These are phyloP conservation scores for Trichoderma koningiopsis DNA, from an alignment of 2,329 filamentous ascomycete species.

Conservation along the genomic window DNA sequence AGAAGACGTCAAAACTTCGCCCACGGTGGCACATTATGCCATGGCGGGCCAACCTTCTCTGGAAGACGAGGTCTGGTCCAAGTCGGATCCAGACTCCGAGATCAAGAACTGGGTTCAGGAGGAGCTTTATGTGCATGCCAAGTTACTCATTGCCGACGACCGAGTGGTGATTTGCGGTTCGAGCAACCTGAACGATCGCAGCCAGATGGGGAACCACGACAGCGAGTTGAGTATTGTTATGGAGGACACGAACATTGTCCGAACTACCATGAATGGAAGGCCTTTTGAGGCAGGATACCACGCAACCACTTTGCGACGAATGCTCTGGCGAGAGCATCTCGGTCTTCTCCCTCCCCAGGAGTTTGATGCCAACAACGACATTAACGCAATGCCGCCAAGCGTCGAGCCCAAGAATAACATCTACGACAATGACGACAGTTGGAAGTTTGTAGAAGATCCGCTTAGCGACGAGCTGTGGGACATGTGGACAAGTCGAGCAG, in stretches of 20 bases:
- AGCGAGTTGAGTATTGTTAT: conserved; percentile 89
- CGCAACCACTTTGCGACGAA: conserved; percentile 76
- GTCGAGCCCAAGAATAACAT: conserved; percentile 67
- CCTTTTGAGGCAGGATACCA: conserved; percentile 78
- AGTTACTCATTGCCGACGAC: conserved; percentile 88
- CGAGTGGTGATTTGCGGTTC: conserved; percentile 81
- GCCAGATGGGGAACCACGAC: conserved; percentile 85
- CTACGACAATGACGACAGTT: conserved; percentile 60
- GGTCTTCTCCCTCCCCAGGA: conserved; percentile 77
- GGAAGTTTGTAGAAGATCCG: conserved; percentile 70
- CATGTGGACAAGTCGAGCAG: conserved; percentile 69
- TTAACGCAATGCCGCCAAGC: conserved; percentile 73
- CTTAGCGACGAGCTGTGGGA: conserved; percentile 66
- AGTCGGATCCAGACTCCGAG: conserved; percentile 69
- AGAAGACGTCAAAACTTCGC: conserved; percentile 42
- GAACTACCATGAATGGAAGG: conserved; percentile 76
- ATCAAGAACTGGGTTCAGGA: conserved; percentile 91
- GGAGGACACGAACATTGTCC: conserved; percentile 74
- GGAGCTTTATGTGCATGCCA: conserved; percentile 93
- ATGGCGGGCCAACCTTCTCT: conserved; percentile 67
- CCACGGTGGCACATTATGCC: conserved; percentile 71
- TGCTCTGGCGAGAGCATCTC: conserved; percentile 88
- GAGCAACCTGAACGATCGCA: conserved; percentile 89
- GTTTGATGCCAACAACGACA: conserved; percentile 65
- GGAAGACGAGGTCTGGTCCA: conserved; percentile 75